Conservation (phyloP, 2,329 filamentous ascomycete species). For the Sarocladiaceae sp. region DNA sequence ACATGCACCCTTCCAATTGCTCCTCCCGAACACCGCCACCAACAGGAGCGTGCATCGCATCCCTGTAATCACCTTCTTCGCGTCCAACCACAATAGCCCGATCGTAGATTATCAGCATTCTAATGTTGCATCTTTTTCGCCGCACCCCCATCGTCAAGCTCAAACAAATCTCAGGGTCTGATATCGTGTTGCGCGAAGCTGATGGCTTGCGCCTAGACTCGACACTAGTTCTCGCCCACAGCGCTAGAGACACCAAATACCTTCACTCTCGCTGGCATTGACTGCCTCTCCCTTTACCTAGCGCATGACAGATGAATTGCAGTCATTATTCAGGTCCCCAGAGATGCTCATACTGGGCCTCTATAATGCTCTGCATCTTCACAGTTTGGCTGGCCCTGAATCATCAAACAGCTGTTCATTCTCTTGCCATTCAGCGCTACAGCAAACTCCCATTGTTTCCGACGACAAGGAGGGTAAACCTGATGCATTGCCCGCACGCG, state of each 20-base stretch:
- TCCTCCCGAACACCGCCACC: neutral
- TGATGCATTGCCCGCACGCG: neutral
- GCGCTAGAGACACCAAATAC: neutral
- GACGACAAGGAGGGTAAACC: neutral
- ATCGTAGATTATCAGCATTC: too few species aligned
- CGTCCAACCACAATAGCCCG: neutral
- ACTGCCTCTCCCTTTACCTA: neutral
- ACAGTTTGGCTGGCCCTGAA: too few species aligned
- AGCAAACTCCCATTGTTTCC: neutral
- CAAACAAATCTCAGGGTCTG: too few species aligned
- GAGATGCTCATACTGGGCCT: neutral
- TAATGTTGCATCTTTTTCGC: too few species aligned
- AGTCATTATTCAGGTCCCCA: neutral
- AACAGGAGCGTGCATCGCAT: too few species aligned
- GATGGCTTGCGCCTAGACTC: constrained; percentile 3
- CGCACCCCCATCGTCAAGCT: too few species aligned
- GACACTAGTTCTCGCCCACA: neutral
- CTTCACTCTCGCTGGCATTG: neutral
- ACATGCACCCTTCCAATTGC: neutral
- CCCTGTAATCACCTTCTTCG: too few species aligned
- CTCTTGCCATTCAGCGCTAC: neutral
- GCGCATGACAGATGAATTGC: neutral
- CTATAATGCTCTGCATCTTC: too few species aligned
- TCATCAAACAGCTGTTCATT: neutral
- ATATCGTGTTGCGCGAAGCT: too few species aligned